These are phyloP conservation scores for Tulasnella sp. DNA, from an alignment of 768 basidiomycete genomes.

Conservation along the genomic window DNA sequence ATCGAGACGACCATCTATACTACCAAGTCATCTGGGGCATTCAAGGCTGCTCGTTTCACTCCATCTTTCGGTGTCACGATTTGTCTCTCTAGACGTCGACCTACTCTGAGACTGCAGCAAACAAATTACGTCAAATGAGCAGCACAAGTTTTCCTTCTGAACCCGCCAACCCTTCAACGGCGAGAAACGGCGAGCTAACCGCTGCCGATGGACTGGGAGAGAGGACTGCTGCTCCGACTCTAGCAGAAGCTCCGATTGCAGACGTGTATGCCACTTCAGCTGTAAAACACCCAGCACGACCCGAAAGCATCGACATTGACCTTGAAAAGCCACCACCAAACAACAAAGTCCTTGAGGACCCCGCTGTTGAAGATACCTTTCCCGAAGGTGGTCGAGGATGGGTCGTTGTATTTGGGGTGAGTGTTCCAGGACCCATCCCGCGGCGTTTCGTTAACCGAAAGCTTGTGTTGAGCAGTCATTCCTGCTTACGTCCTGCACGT, in stretches of 20 bases:
- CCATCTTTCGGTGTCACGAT: neutral
- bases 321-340: neutral
- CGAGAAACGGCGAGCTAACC: neutral
- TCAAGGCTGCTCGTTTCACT: neutral
- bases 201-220: neutral
- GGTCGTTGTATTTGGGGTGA: slow-evolving; percentile 8
- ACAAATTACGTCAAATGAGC: neutral
- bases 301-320: neutral
- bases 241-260: neutral
- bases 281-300: neutral
- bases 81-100: neutral
- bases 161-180: neutral
- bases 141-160: neutral
- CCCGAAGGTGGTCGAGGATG: slow-evolving; percentile 10
- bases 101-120: neutral
- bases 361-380: neutral
- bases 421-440: neutral
- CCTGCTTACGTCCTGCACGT: neutral
- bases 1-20: neutral
- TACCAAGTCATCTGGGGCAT: neutral
- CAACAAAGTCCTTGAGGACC: slow-evolving; percentile 7
- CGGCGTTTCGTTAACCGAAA: neutral
- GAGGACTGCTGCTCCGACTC: neutral
- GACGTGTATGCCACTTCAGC: neutral
- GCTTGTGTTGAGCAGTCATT: neutral